These are phyloP conservation scores for Saturnispora besseyi DNA, from an alignment of 805 yeast species.

Conservation along the genomic window DNA sequence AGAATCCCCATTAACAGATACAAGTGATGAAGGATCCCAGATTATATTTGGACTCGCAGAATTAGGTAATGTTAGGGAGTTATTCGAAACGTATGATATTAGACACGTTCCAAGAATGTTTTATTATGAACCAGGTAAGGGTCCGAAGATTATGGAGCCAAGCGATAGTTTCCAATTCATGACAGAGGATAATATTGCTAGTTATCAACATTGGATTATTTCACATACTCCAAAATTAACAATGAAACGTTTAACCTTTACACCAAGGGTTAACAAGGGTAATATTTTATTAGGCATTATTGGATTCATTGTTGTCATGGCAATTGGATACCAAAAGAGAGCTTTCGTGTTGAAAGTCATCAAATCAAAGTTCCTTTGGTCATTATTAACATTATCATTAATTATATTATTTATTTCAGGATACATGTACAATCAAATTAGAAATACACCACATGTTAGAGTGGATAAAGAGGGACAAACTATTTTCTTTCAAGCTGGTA, in stretches of 20 bases:
- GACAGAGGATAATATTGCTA: slow-evolving; percentile 32
- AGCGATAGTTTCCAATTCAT: slow-evolving; percentile 37
- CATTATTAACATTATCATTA: slow-evolving; percentile 49
- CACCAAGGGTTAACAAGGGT: slow-evolving; percentile 2
- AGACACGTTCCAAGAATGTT: slow-evolving; percentile 73
- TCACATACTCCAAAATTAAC: slow-evolving; percentile 6
- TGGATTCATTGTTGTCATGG: slow-evolving; percentile 25
- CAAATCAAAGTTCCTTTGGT: slow-evolving; percentile 60
- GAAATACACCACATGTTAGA: slow-evolving; percentile 58
- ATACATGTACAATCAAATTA: slow-evolving; percentile 86
- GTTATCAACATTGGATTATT: slow-evolving; percentile 11
- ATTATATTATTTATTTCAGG: slow-evolving; percentile 75
- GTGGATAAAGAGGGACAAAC: slow-evolving; percentile 31
- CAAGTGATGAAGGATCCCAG: slow-evolving; percentile 10
- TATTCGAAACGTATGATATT: slow-evolving; percentile 46
- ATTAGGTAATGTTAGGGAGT: slow-evolving; percentile 44
- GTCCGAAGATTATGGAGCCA: slow-evolving; percentile 17
- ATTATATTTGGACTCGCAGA: slow-evolving; percentile 72
- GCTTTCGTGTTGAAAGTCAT: slow-evolving; percentile 34
- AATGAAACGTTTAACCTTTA: not conserved
- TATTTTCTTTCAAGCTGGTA: slow-evolving; percentile 43
- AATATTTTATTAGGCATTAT: slow-evolving; percentile 30
- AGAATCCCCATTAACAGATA: slow-evolving; percentile 36
- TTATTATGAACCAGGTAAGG: slow-evolving; percentile 23
- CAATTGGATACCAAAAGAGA: slow-evolving; percentile 19